Percentiles rank a stretch among this genome's conserved stretches.
Evolutionary conservation across 768 basidiomycete genomes (phyloP).

Genomic region (Mrakia gelida): DNA sequence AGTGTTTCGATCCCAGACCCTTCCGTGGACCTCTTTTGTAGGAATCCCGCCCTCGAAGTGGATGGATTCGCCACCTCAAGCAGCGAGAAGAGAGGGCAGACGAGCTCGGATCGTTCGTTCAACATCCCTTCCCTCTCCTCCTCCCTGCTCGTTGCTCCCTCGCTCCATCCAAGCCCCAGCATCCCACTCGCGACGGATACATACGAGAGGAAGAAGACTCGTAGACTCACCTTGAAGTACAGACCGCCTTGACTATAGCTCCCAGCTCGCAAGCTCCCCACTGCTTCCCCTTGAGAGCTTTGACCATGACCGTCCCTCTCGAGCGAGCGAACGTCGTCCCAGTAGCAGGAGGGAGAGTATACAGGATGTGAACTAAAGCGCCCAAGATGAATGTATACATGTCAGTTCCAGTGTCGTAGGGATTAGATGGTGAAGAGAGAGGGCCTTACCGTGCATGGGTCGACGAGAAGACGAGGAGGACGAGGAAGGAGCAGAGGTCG

Average conservation of each 20-base stretch:
- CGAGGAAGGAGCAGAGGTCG: background rate
- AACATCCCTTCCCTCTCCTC: too few species aligned
- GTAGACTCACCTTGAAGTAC: constrained; percentile 16
- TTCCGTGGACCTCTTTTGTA: background rate
- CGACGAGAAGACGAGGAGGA: constrained; percentile 2
- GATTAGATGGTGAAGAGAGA: too few species aligned
- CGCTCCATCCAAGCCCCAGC: background rate
- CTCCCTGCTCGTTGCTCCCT: background rate
- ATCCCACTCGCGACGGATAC: background rate
- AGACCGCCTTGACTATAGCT: constrained; percentile 24
- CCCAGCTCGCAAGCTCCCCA: constrained; percentile 22
- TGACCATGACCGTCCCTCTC: constrained; percentile 8
- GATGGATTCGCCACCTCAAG: too few species aligned
- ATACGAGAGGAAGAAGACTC: background rate
- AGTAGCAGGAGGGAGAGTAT: constrained; percentile 20
- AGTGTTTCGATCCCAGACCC: background rate
- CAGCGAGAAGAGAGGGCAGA: too few species aligned
- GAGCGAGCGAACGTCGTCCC: constrained; percentile 24
- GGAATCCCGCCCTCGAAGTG: too few species aligned
- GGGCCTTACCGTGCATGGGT: background rate
- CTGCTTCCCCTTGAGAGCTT: constrained; percentile 7
- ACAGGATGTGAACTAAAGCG: constrained; percentile 22
- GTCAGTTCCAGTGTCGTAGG: background rate
- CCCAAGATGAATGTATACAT: background rate
- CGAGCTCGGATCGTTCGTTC: background rate